These are phyloP conservation scores for Blumeria hordei DNA, from an alignment of 2,329 filamentous ascomycete genomes.

Conservation along the genomic window DNA sequence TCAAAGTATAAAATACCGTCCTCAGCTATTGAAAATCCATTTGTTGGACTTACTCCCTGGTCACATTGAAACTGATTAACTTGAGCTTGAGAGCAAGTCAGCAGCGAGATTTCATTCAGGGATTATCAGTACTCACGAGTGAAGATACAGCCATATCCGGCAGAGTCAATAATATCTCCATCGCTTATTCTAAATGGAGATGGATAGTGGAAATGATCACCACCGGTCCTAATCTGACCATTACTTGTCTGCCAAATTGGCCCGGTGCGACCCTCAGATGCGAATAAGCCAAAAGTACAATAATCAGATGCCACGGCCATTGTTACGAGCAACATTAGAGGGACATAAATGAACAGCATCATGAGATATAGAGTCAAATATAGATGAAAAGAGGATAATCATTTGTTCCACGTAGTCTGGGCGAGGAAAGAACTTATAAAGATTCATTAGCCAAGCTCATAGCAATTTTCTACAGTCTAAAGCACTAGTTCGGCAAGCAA, in stretches of 20 bases:
- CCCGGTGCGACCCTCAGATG: conserved; percentile 25
- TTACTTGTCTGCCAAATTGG: conserved; percentile 32
- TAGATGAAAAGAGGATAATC: too few species aligned
- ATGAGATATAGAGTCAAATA: too few species aligned
- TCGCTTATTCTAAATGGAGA: conserved; percentile 30
- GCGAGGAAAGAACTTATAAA: too few species aligned
- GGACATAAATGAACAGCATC: not conserved
- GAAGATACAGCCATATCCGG: conserved; percentile 35
- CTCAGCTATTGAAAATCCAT: conserved; percentile 30
- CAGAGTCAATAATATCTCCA: conserved; percentile 28
- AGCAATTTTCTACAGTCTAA: too few species aligned
- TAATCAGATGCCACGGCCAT: not conserved
- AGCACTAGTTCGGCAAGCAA: too few species aligned
- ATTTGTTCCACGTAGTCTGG: too few species aligned
- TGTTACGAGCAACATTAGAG: not conserved
- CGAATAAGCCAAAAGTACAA: conserved; percentile 28
- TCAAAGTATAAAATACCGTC: conserved; percentile 25
- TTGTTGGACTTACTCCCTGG: conserved; percentile 21
- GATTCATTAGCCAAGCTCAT: too few species aligned
- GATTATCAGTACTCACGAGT: conserved; percentile 22
- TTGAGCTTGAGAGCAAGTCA: conserved; percentile 1
- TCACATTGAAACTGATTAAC: conserved; percentile 20
- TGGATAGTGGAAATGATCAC: conserved; percentile 17
- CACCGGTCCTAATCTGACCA: conserved; percentile 35
- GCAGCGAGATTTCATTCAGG: not conserved